These are phyloP conservation scores for Leccinum sublutescens DNA, from an alignment of 768 basidiomycete genomes.

Conservation along the genomic window DNA sequence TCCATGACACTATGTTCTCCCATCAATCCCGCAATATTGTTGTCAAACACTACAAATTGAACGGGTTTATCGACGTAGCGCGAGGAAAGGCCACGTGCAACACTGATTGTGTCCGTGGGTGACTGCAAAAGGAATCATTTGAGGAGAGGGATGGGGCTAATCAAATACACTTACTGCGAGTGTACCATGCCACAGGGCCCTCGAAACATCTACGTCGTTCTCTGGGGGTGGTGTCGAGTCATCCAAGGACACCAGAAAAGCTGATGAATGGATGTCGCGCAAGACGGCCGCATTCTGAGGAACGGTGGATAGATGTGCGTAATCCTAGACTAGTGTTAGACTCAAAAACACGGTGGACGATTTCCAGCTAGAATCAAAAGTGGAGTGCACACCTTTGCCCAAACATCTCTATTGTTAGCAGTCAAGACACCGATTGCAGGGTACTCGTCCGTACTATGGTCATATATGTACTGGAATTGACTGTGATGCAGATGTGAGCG, in stretches of 20 bases:
- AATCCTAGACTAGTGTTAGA: conserved; percentile 47
- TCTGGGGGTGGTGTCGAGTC: conserved; percentile 45
- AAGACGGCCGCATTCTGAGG: conserved; percentile 64
- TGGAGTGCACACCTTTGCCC: conserved; percentile 67
- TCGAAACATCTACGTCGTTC: conserved; percentile 57
- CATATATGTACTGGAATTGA: conserved; percentile 71
- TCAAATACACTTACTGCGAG: conserved; percentile 35
- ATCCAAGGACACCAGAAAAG: conserved; percentile 83
- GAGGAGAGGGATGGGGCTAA: not conserved
- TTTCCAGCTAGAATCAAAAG: not conserved
- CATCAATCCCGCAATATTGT: conserved; percentile 79
- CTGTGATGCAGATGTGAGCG: conserved; percentile 36
- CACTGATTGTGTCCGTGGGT: conserved; percentile 21
- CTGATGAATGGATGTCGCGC: conserved; percentile 76
- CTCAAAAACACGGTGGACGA: not conserved
- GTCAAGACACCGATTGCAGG: conserved; percentile 78
- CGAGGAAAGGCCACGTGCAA: conserved; percentile 56
- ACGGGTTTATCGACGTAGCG: conserved; percentile 91
- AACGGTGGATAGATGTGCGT: conserved; percentile 55
- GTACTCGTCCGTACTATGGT: conserved; percentile 58
- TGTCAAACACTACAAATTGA: conserved; percentile 84
- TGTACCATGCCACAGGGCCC: conserved; percentile 80
- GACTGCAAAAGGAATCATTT: conserved; percentile 5
- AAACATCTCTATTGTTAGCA: conserved; percentile 77
- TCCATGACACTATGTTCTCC: conserved; percentile 95